These are phyloP conservation scores for Lipomyces kockii DNA, from an alignment of 805 yeast species.

Conservation along the genomic window DNA sequence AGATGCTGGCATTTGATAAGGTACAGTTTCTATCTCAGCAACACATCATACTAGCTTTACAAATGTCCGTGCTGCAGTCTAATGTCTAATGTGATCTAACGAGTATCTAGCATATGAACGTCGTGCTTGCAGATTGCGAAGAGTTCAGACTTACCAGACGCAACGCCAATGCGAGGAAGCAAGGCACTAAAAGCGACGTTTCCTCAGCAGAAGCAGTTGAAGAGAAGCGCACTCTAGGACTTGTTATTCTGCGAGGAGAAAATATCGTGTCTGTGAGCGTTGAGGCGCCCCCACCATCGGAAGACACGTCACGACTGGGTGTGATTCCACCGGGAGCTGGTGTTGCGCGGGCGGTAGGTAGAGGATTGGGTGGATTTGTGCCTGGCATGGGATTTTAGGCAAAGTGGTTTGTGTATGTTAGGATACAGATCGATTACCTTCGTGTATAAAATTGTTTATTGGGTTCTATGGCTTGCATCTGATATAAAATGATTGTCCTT, in stretches of 20 bases:
- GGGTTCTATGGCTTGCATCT: conserved; percentile 1
- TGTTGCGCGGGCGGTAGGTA: conserved; percentile 44
- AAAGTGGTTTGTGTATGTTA: background rate
- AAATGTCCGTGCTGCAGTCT: background rate
- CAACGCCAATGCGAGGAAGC: conserved; percentile 47
- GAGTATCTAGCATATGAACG: conserved; percentile 64
- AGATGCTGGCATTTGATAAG: conserved; percentile 83
- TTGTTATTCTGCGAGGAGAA: conserved; percentile 86
- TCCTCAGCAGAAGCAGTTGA: conserved; percentile 54
- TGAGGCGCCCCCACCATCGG: conserved; percentile 62
- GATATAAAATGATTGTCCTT: background rate
- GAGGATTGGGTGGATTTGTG: conserved; percentile 41
- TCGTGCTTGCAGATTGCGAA: conserved; percentile 81
- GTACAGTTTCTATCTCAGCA: conserved; percentile 25
- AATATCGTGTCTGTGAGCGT: conserved; percentile 73
- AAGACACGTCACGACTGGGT: conserved; percentile 45
- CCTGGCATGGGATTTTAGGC: conserved; percentile 37
- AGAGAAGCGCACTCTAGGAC: conserved; percentile 77
- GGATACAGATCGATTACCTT: background rate
- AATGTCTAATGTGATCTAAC: background rate
- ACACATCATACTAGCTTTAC: background rate
- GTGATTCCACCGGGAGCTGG: conserved; percentile 46
- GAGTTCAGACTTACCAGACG: conserved; percentile 78
- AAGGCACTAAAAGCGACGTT: conserved; percentile 35
- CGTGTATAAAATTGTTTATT: background rate